phyloP scores from a whole-genome alignment of 108 stramenopile species.

The Pseudonitzschia multiseries region DNA sequence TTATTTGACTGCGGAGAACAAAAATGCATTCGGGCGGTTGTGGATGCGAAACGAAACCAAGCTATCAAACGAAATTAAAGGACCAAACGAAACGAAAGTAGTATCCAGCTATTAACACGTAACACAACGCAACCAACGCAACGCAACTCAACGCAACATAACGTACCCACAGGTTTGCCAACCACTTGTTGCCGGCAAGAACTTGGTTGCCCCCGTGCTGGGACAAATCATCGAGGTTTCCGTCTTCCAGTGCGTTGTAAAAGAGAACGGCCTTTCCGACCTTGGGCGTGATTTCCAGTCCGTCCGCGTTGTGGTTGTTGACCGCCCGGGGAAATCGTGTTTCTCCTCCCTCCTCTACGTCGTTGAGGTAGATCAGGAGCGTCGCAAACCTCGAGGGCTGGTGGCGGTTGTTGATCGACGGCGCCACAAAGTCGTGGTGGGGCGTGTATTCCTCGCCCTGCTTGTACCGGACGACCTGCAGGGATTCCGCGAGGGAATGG shows the following conservation, averaged over 20 bases:
- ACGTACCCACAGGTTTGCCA: conserved; percentile 77
- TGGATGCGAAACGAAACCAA: too few relatives aligned
- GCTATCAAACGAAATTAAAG: too few relatives aligned
- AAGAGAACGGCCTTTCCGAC: conserved; percentile 84
- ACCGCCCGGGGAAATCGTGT: conserved; percentile 87
- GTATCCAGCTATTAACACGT: too few relatives aligned
- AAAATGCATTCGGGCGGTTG: too few relatives aligned
- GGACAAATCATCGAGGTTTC: conserved; percentile 89
- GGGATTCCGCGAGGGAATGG: conserved; percentile 82
- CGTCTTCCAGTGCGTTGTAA: conserved; percentile 89
- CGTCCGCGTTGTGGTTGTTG: conserved; percentile 65
- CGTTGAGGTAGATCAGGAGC: conserved; percentile 79
- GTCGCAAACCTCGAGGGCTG: conserved; percentile 86
- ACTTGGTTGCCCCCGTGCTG: conserved; percentile 82
- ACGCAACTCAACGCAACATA: background rate
- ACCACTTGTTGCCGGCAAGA: conserved; percentile 62
- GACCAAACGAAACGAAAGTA: too few relatives aligned
- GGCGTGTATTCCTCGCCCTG: conserved; percentile 76
- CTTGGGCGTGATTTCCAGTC: conserved; percentile 72
- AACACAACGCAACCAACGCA: too few relatives aligned
- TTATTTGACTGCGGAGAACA: too few relatives aligned
- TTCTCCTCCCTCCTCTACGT: conserved; percentile 66
- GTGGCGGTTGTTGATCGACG: conserved; percentile 65
- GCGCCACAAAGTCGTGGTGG: conserved; percentile 89
- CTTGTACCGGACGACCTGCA: conserved; percentile 86